These are phyloP conservation scores for Kodamaea jinghongensis DNA, from an alignment of 805 yeast genomes.

Conservation along the genomic window DNA sequence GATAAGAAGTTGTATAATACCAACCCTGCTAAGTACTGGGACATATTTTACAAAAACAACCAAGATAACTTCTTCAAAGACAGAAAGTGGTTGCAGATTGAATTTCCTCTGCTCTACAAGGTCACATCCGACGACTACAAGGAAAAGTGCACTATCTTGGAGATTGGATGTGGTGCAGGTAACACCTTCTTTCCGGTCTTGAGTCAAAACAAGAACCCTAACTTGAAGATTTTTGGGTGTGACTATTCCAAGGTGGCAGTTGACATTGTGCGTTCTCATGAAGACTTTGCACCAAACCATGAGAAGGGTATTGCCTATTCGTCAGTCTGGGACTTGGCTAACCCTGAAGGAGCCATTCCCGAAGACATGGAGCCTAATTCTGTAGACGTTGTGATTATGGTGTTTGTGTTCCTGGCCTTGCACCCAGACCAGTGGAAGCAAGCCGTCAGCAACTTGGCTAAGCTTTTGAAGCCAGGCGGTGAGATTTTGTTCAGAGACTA, in stretches of 20 bases:
- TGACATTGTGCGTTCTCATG: constrained; percentile 69
- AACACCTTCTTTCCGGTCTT: constrained; percentile 92
- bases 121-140: constrained; percentile 65
- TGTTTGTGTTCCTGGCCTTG: constrained; percentile 89
- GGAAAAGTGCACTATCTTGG: constrained; percentile 73
- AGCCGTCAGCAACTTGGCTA: constrained; percentile 69
- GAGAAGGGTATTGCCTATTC: constrained; percentile 60
- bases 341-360: constrained; percentile 69
- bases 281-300: constrained; percentile 53
- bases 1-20: constrained; percentile 76
- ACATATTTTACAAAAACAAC: constrained; percentile 85
- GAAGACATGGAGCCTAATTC: constrained; percentile 79
- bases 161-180: constrained; percentile 98
- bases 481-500: constrained; percentile 86
- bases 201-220: constrained; percentile 76
- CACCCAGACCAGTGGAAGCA: constrained; percentile 87
- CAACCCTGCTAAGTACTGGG: constrained; percentile 95
- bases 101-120: constrained; percentile 81
- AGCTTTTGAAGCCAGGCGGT: constrained; percentile 90
- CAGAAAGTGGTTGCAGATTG: constrained; percentile 92
- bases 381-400: constrained; percentile 90
- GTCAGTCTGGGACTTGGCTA: constrained; percentile 93
- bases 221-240: constrained; percentile 73
- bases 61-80: constrained; percentile 94
- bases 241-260: constrained; percentile 91